phyloP scores from a whole-genome alignment of 306 rosid genomes.

The Crataegus laevigata region DNA sequence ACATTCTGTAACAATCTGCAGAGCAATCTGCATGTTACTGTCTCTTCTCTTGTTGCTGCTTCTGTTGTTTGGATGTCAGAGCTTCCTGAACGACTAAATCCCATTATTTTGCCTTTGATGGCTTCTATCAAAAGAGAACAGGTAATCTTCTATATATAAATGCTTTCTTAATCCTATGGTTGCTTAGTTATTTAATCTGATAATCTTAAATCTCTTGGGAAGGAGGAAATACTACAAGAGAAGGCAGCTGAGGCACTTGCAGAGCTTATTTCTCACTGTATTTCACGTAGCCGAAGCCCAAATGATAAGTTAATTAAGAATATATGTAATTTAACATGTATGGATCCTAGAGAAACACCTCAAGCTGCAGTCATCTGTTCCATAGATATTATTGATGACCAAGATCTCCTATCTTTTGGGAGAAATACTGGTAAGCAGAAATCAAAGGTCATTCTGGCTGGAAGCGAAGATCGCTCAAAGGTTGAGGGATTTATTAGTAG shows the following conservation, averaged over 20 bases:
- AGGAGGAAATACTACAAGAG: slow-evolving; percentile 93
- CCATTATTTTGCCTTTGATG: slow-evolving; percentile 91
- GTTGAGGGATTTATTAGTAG: slow-evolving; percentile 88
- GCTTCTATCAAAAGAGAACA: slow-evolving; percentile 94
- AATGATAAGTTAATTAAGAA: slow-evolving; percentile 90
- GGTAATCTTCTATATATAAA: slow-evolving; percentile 34
- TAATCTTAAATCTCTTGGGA: slow-evolving; percentile 20
- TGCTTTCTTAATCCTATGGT: background rate
- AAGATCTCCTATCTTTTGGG: slow-evolving; percentile 65
- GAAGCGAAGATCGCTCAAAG: slow-evolving; percentile 80
- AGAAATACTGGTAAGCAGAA: slow-evolving; percentile 52
- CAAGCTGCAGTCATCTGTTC: slow-evolving; percentile 74
- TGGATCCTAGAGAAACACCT: slow-evolving; percentile 92
- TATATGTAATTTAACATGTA: slow-evolving; percentile 75
- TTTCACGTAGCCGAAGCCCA: slow-evolving; percentile 80
- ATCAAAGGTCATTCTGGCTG: slow-evolving; percentile 58
- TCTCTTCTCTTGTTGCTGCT: slow-evolving; percentile 85
- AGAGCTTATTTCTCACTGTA: slow-evolving; percentile 79
- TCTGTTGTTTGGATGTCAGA: slow-evolving; percentile 96
- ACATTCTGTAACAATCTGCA: slow-evolving; percentile 39
- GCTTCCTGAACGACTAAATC: slow-evolving; percentile 78
- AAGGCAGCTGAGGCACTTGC: slow-evolving; percentile 97
- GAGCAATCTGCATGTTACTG: slow-evolving; percentile 87
- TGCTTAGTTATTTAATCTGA: slow-evolving; percentile 6
- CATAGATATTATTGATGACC: slow-evolving; percentile 77